Conservation (phyloP, 495 filamentous ascomycete species). For the Letharia lupina region DNA sequence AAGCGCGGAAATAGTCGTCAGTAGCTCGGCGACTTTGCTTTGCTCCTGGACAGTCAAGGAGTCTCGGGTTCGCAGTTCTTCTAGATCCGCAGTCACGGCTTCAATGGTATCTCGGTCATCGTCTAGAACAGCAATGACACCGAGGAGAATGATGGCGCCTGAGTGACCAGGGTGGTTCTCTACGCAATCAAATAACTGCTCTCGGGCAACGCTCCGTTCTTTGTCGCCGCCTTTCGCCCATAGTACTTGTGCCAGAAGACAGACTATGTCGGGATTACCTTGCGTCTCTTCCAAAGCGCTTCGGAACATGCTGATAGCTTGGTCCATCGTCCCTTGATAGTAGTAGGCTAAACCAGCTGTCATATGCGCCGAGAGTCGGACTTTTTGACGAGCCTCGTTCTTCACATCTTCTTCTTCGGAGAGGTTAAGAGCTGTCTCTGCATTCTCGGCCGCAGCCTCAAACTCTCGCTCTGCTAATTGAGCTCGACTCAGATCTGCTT, state of each 20-base stretch:
- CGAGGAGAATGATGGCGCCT: conserved; percentile 67
- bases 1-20: conserved; percentile 46
- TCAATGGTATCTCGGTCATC: conserved; percentile 66
- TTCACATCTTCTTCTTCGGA: conserved; percentile 49
- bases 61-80: conserved; percentile 57
- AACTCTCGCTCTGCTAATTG: conserved; percentile 61
- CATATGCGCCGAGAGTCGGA: conserved; percentile 75
- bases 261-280: conserved; percentile 75
- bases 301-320: conserved; percentile 70
- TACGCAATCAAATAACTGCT: conserved; percentile 71
- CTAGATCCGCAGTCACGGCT: conserved; percentile 71
- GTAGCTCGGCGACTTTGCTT: conserved; percentile 47
- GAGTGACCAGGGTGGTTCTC: conserved; percentile 65
- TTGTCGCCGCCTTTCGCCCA: conserved; percentile 81
- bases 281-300: conserved; percentile 70
- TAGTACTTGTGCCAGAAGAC: conserved; percentile 78
- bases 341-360: conserved; percentile 79
- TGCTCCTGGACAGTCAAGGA: conserved; percentile 40
- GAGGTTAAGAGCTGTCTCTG: conserved; percentile 62
- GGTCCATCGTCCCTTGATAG: conserved; percentile 51
- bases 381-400: conserved; percentile 53
- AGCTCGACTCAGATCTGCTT: conserved; percentile 74
- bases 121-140: conserved; percentile 74
- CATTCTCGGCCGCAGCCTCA: conserved; percentile 58
- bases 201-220: conserved; percentile 63